Conservation (phyloP, 2,329 filamentous ascomycete species). For the Thelonectria discophora region DNA sequence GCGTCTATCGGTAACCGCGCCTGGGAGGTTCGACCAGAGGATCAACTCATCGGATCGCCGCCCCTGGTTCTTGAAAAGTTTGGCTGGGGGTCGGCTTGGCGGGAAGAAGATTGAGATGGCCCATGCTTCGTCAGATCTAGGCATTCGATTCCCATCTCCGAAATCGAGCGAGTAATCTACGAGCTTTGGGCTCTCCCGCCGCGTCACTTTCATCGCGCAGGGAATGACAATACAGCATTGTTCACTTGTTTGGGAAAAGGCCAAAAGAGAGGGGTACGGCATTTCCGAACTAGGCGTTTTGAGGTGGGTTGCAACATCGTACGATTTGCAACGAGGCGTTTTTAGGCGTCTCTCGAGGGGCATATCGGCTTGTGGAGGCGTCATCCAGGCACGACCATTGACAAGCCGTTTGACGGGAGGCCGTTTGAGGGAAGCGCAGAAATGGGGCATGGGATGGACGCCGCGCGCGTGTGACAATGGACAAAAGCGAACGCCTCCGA, state of each 20-base stretch:
- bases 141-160: background rate
- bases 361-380: background rate
- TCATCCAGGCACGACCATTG: background rate
- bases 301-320: background rate
- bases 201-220: background rate
- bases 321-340: slow-evolving; percentile 1
- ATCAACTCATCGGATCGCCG: background rate
- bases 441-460: background rate
- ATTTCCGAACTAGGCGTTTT: background rate
- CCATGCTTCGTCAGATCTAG: background rate
- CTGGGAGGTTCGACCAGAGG: background rate
- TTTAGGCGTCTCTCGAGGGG: background rate
- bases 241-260: background rate
- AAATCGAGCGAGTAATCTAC: background rate
- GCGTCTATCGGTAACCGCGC: slow-evolving; percentile 5
- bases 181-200: background rate
- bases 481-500: background rate
- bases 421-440: too few species aligned
- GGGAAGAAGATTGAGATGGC: background rate
- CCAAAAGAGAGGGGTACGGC: background rate
- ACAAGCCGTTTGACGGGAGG: background rate
- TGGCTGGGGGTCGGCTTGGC: background rate
- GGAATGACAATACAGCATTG: background rate
- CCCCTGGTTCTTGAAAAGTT: background rate
- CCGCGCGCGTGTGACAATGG: slow-evolving; percentile 12